Base-by-base conservation (phyloP, 2,329 filamentous ascomycete genomes). In the Trichoderma hamatum region DNA sequence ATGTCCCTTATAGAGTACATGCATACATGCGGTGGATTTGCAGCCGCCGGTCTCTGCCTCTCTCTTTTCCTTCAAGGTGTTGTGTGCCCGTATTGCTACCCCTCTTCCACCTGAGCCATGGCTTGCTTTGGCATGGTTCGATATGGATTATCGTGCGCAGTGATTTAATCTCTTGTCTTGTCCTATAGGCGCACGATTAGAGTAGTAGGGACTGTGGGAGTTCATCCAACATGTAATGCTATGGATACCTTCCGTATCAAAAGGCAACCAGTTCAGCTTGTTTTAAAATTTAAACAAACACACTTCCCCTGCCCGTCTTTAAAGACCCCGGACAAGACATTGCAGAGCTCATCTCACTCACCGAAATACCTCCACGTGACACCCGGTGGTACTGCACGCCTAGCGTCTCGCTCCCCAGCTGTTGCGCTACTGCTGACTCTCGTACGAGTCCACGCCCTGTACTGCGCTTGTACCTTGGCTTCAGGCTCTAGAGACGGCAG, bases 301-400 rank as follows among this genome's bases (percentile, higher is more conserved):
- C 16, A 34, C 5, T 19, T 39, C 14, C 36, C 36, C 14, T 39
- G 36, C 34, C 5, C 11, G 36, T 16, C 36, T 39, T 21, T 3
- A 5, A 21, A 46, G n/a, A 11, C n/a, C n/a, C 43, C 5, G 11
- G 46, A 24, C n/a, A 24, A 21, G n/a, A 49, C 10, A 5, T 5
- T 49, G 2, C 10, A 36, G 13, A 36, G 34, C 13, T 13, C 13
- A 11, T n/a, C n/a, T 13, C 43, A 3, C 46, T 49, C 46, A 24
- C 46, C 21, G 28, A 46, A 21, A 36, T 64, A 26, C 49, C 46
- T 49, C 28, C 61, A 54, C 61, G 61, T 64, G 61, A 64, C 61
- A 5, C 30, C 21, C 3, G 14, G 5, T n/a, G 32, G 16, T 49
- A 64, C 61, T 26, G 61, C 60, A n/a, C 49, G 21, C 5, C 21